phyloP scores from a whole-genome alignment of 108 stramenopile species.

The Stephanodiscus triporus region DNA sequence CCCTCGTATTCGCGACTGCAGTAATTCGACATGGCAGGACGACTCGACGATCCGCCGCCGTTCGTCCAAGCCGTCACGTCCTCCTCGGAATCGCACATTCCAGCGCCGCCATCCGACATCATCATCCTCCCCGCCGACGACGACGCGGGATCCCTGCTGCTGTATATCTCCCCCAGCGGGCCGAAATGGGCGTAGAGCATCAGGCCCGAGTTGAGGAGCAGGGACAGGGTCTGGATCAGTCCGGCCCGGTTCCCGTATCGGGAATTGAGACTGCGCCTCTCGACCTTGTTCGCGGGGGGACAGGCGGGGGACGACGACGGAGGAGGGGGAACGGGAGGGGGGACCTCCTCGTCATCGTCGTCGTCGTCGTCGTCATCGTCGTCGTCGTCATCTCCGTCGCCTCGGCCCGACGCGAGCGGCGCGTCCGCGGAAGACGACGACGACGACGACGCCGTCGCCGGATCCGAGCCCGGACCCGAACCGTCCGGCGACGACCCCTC shows the following conservation, averaged over 20 bases:
- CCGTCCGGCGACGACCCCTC: too few relatives aligned
- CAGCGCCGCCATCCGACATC: neutral
- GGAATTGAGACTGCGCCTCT: slow-evolving; percentile 31
- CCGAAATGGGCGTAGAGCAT: slow-evolving; percentile 57
- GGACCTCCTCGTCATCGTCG: too few relatives aligned
- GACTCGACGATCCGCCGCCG: slow-evolving; percentile 22
- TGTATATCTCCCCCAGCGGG: slow-evolving; percentile 43
- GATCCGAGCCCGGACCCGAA: too few relatives aligned
- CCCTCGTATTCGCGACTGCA: slow-evolving; percentile 29
- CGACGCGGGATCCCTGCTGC: slow-evolving; percentile 28
- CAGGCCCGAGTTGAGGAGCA: slow-evolving; percentile 42
- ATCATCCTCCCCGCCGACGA: neutral
- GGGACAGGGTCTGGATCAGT: slow-evolving; percentile 36
- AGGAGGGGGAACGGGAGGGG: too few relatives aligned
- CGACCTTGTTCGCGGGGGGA: too few relatives aligned
- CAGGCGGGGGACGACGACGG: too few relatives aligned
- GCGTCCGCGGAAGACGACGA: too few relatives aligned
- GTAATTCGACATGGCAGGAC: slow-evolving; percentile 19
- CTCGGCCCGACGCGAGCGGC: too few relatives aligned
- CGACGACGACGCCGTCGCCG: too few relatives aligned
- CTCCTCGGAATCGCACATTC: slow-evolving; percentile 23
- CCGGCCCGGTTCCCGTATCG: slow-evolving; percentile 43
- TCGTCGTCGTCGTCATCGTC: too few relatives aligned
- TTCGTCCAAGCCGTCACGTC: slow-evolving; percentile 29
- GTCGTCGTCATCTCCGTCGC: too few relatives aligned